Base-by-base conservation (phyloP, 768 basidiomycete species). In the Panus rudis region DNA sequence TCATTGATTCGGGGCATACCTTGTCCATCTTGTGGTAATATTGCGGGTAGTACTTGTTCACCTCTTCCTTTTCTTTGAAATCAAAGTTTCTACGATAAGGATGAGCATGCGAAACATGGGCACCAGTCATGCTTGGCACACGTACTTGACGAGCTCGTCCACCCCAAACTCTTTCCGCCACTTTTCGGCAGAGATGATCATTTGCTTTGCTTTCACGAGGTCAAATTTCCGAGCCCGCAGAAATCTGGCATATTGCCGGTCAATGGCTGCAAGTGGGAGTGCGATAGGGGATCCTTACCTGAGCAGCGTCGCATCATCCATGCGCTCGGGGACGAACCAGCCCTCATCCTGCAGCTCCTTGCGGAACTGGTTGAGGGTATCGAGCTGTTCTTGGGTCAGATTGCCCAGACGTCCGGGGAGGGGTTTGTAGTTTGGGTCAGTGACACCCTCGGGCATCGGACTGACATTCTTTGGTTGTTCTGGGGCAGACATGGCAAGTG, bases 11-110 rank as follows among this genome's bases (percentile, higher is more conserved):
- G 12, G 17, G 2, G 39, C 70, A 28, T 43, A 91, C 91, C 73
- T 84, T 92, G 73, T 98, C 94, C 52, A 72, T 85, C 70, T 90
- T 93, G 70, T 98, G 94, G 63, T 97, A 96, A 65, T 78, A 96
- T 56, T 94, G 92, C 2, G 93, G 92, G 57, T 96, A 98, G 55
- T 85, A 91, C 66, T 88, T 85, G 72, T 92, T 79, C 6, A 97
- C 92, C 53, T 79, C 73, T 27, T 63, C 65, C 58, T 82, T 83
- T 64, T 96, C 92, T 43, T 75, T 76, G 64, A 93, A 97, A 41
- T 84, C 78, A 59, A 96, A 98, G 59, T 76, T 81, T 52, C 90
- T 90, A 17, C 6, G 33, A 20, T 30, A n/a, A 30, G n/a, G 16
- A 35, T 14, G 21, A 14, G 33, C 16, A 8, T 20, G 21, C 10